Evolutionary conservation across 2,329 filamentous ascomycete species (phyloP), one percentile per base, ranked within the genome.

Genomic region (Diaporthe caulivora): DNA sequence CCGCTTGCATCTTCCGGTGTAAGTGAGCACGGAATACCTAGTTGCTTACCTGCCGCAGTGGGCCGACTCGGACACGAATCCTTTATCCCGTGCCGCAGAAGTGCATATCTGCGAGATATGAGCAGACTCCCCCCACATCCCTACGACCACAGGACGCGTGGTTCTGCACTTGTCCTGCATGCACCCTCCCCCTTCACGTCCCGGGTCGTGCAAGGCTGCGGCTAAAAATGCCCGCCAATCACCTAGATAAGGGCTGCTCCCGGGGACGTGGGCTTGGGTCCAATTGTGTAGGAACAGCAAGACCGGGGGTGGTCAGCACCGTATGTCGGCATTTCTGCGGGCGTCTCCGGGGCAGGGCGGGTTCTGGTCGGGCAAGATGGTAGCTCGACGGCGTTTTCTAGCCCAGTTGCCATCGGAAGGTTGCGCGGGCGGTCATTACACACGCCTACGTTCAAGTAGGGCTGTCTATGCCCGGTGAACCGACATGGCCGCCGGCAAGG

Each of bases 181-280:
- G 47, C 47, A 29, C 3, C 15, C n/a, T 8, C 42, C 5, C 11
- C 11, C 21, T 17, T 15, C 13, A 8, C 17, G 5, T 42, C n/a
- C 37, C 0, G 11, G 7, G 47, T 40, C 10, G 21, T 34, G n/a
- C 29, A 62, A 53, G 57, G 37, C 55, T 64, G 55, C 42, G 34
- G 10, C 29, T 24, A 29, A 17, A n/a, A 17, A 54, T 10, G 37
- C 10, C 47, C 44, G 40, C 68, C 68, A 71, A 62, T 71, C 34
- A 29, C 34, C 69, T 34, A 18, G 31, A 24, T 6, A 13, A 4
- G 44, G 17, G 1, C 34, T 62, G 62, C 55, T 71, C 47, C 69
- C 69, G 69, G 55, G 57, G 24, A 71, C 69, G 34, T 71, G 69
- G 69, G 49, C 44, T 31, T 62, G 69, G 69, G 69, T 53, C 69